Evolutionary conservation across 192 early-diverging fungal genomes (phyloP).

Genomic region (Thamnidium elegans): DNA sequence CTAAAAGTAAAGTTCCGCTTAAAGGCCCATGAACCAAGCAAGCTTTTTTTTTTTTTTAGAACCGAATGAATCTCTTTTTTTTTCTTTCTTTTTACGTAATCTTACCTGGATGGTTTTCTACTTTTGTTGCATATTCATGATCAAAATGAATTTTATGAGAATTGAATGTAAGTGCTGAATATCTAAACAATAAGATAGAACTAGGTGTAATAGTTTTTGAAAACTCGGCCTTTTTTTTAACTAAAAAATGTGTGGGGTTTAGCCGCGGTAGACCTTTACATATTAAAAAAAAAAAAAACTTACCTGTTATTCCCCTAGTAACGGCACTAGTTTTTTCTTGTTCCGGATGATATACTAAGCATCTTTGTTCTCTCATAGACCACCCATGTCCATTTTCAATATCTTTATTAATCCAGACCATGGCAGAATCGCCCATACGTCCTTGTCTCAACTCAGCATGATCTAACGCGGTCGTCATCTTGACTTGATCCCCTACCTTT

Average conservation of each 20-base stretch:
- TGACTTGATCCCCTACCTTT: conserved; percentile 59
- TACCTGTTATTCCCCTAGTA: background rate
- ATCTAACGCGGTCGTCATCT: conserved; percentile 55
- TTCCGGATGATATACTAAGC: conserved; percentile 63
- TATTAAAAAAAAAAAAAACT: no score
- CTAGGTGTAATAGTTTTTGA: background rate
- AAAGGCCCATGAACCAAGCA: conserved; percentile 21
- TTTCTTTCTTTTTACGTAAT: background rate
- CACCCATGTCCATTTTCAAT: conserved; percentile 59
- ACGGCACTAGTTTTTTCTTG: background rate
- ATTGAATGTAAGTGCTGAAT: conserved; percentile 21
- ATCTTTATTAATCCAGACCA: conserved; percentile 67
- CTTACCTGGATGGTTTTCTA: conserved; percentile 11
- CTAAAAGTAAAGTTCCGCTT: conserved; percentile 11
- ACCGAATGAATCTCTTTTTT: background rate
- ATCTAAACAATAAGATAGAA: conserved; percentile 10
- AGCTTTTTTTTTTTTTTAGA: conserved; percentile 2
- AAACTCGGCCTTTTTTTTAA: conserved; percentile 1
- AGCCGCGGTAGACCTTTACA: no score
- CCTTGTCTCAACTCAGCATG: conserved; percentile 53
- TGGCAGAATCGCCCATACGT: conserved; percentile 55
- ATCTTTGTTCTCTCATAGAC: conserved; percentile 62
- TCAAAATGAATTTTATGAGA: conserved; percentile 18
- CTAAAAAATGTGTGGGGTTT: background rate
- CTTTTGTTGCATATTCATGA: conserved; percentile 7